Percentiles rank a stretch among this genome's conserved stretches.
These are phyloP conservation scores for Podospora australis DNA, from an alignment of 495 filamentous ascomycete species.

Conservation along the genomic window DNA sequence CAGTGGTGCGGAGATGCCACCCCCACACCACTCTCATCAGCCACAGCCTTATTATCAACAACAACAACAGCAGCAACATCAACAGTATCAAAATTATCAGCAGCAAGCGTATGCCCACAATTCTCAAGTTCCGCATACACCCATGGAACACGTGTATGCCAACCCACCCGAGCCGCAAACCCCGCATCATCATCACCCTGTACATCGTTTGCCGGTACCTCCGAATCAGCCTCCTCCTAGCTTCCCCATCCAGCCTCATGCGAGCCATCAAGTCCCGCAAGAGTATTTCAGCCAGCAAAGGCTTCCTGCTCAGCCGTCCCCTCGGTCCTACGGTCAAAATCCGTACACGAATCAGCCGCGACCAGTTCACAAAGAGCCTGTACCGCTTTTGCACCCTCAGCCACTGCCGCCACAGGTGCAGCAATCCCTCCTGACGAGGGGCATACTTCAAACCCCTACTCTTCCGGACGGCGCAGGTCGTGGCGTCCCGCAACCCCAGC, in stretches of 20 bases:
- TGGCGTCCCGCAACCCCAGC: slow-evolving; percentile 39
- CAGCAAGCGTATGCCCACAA: slow-evolving; percentile 3
- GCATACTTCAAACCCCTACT: slow-evolving; percentile 23
- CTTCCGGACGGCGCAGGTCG: slow-evolving; percentile 26
- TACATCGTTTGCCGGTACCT: slow-evolving; percentile 26
- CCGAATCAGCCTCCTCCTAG: slow-evolving; percentile 37
- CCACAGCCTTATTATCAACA: background rate
- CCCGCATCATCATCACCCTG: slow-evolving; percentile 37
- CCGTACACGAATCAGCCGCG: slow-evolving; percentile 18
- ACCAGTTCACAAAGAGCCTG: slow-evolving; percentile 30
- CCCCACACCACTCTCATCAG: slow-evolving; percentile 5
- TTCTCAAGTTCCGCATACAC: slow-evolving; percentile 28
- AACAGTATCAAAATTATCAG: background rate
- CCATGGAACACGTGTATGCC: slow-evolving; percentile 35
- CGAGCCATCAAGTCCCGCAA: slow-evolving; percentile 9
- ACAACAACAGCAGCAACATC: slow-evolving; percentile 3
- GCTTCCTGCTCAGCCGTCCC: slow-evolving; percentile 12
- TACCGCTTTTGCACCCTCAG: slow-evolving; percentile 44
- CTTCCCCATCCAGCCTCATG: slow-evolving; percentile 34
- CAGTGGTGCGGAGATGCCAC: slow-evolving; percentile 12
- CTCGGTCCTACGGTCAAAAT: slow-evolving; percentile 24
- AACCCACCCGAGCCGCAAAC: slow-evolving; percentile 30
- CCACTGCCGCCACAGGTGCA: slow-evolving; percentile 48
- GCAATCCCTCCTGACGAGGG: slow-evolving; percentile 33
- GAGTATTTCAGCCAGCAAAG: slow-evolving; percentile 13